Conservation (phyloP, 225 moss, liverwort and hornwort species). For the Marchantia paleacea region DNA sequence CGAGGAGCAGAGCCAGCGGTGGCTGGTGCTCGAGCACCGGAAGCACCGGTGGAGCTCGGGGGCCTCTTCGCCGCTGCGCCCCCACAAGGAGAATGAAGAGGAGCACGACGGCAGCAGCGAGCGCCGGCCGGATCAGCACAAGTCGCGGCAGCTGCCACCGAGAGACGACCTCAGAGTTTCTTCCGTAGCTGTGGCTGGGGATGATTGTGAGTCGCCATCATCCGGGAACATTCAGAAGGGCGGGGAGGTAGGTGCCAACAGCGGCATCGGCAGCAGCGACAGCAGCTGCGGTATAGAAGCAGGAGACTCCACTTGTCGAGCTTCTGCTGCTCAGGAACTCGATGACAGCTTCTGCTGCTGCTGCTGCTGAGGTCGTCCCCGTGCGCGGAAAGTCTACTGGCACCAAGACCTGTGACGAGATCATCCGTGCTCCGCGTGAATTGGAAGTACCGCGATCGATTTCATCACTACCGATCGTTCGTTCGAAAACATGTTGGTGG, state of each 20-base stretch:
- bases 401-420: too few relatives aligned
- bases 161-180: background rate
- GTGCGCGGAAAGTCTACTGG: too few relatives aligned
- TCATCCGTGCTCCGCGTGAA: too few relatives aligned
- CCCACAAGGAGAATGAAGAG: background rate
- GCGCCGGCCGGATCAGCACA: background rate
- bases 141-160: background rate
- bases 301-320: background rate
- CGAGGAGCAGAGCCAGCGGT: background rate
- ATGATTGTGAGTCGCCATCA: background rate
- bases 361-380: background rate
- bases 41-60: background rate
- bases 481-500: too few relatives aligned
- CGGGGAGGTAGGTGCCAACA: too few relatives aligned
- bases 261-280: background rate
- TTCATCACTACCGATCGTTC: too few relatives aligned
- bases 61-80: background rate
- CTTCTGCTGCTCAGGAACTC: background rate
- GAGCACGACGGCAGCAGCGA: background rate
- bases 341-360: background rate
- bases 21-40: slow-evolving; percentile 5
- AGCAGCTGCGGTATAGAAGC: background rate
- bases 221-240: background rate
- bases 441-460: too few relatives aligned
- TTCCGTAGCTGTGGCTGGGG: background rate